These are phyloP conservation scores for Cymbopogon citratus DNA, from an alignment of 176 grass and related monocot species.

Conservation along the genomic window DNA sequence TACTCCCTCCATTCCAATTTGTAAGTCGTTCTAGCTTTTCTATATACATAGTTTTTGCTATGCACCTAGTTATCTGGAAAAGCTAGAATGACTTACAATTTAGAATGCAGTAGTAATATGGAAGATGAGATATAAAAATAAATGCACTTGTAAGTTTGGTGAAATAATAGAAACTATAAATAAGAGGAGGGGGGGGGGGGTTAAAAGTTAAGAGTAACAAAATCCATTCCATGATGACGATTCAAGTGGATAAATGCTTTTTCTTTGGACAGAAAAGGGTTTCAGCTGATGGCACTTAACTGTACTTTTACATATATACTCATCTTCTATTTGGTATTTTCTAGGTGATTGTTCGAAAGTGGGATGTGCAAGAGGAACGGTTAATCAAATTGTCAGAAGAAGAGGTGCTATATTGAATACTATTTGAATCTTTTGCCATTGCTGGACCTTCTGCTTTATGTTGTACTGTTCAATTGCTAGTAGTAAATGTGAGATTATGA, in stretches of 20 bases:
- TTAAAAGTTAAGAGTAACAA: not conserved
- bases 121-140: not conserved
- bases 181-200: too few species aligned
- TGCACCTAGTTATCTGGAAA: too few species aligned
- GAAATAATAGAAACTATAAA: not conserved
- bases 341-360: slow-evolving; percentile 75
- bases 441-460: not conserved
- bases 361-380: slow-evolving; percentile 63
- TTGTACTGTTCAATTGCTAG: not conserved
- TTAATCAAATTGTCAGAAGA: slow-evolving; percentile 71
- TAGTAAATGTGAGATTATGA: not conserved
- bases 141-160: not conserved
- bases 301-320: not conserved
- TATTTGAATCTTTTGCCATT: not conserved
- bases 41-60: too few species aligned
- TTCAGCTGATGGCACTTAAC: not conserved
- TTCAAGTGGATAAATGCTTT: not conserved
- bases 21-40: too few species aligned
- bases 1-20: too few species aligned
- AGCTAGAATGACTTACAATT: too few species aligned
- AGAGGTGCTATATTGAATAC: slow-evolving; percentile 45
- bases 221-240: not conserved
- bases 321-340: not conserved
- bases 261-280: not conserved
- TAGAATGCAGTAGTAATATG: too few species aligned